phyloP scores from a whole-genome alignment of 495 filamentous ascomycete species.

The Trichocladium uniseriatum region DNA sequence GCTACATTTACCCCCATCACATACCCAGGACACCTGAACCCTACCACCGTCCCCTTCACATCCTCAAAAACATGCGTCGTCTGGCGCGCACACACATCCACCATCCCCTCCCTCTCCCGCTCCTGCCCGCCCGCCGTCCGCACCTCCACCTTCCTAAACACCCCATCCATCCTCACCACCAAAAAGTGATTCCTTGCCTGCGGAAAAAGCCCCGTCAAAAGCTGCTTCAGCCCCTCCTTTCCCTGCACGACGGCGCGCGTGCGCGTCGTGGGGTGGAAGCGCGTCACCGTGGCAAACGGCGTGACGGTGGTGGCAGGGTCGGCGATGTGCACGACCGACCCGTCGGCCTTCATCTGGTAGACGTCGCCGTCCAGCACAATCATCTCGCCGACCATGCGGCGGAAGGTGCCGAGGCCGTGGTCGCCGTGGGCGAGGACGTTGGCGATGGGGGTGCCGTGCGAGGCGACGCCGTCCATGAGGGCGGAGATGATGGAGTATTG shows the following conservation, averaged over 20 bases:
- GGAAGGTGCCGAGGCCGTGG: constrained; percentile 46
- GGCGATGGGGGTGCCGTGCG: constrained; percentile 30
- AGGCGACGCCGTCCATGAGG: constrained; percentile 43
- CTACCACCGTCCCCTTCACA: constrained; percentile 37
- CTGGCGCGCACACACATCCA: constrained; percentile 35
- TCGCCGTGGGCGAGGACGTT: constrained; percentile 35
- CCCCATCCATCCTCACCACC: constrained; percentile 31
- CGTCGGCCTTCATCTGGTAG: constrained; percentile 40
- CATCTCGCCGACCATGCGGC: constrained; percentile 42
- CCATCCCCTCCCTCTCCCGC: constrained; percentile 29
- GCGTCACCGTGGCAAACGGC: constrained; percentile 38
- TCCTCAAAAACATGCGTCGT: constrained; percentile 25
- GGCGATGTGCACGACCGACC: constrained; percentile 24
- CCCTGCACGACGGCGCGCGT: constrained; percentile 15
- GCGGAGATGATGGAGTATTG: constrained; percentile 44
- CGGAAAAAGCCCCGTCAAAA: constrained; percentile 31
- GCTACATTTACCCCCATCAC: constrained; percentile 41
- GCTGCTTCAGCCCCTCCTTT: constrained; percentile 29
- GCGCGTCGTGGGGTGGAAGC: constrained; percentile 24
- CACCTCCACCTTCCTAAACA: constrained; percentile 29
- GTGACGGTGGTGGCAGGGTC: constrained; percentile 19
- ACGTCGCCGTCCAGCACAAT: constrained; percentile 39
- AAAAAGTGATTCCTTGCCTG: constrained; percentile 33
- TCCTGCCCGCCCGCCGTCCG: constrained; percentile 31
- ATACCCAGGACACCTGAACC: constrained; percentile 40